phyloP scores from a whole-genome alignment of 768 basidiomycete genomes.

The Termitomyces sp. region DNA sequence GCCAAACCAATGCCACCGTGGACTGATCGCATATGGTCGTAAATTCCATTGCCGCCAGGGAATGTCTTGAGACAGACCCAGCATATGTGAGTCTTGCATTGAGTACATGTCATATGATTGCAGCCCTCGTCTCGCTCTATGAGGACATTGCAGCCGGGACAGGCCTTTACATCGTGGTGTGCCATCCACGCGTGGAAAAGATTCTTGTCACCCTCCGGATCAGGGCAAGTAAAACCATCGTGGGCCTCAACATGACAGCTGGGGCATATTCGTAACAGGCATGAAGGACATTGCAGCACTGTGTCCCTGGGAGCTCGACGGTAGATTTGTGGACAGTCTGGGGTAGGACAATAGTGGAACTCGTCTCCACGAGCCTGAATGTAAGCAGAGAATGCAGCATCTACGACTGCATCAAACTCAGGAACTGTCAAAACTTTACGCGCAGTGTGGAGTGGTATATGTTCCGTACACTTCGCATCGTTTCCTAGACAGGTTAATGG shows the following conservation, averaged over 20 bases:
- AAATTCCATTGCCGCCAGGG: slow-evolving; percentile 63
- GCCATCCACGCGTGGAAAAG: slow-evolving; percentile 63
- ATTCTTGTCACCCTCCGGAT: slow-evolving; percentile 48
- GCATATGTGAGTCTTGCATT: slow-evolving; percentile 74
- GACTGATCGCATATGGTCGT: slow-evolving; percentile 64
- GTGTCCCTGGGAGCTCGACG: slow-evolving; percentile 45
- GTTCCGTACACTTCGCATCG: slow-evolving; percentile 50
- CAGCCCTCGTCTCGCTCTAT: slow-evolving; percentile 77
- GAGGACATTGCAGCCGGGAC: slow-evolving; percentile 63
- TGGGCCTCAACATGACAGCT: slow-evolving; percentile 53
- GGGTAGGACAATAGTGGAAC: slow-evolving; percentile 73
- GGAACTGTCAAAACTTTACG: slow-evolving; percentile 41
- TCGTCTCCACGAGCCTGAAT: slow-evolving; percentile 55
- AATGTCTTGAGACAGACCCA: slow-evolving; percentile 79
- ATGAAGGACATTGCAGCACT: slow-evolving; percentile 65
- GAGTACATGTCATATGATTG: slow-evolving; percentile 77
- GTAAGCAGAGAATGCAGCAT: slow-evolving; percentile 58
- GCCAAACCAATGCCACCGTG: slow-evolving; percentile 62
- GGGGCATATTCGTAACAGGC: slow-evolving; percentile 65
- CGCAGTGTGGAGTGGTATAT: slow-evolving; percentile 51
- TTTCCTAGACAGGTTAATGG: slow-evolving; percentile 71
- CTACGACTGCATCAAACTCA: slow-evolving; percentile 51
- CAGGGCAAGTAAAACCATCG: slow-evolving; percentile 61
- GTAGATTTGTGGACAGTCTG: slow-evolving; percentile 75
- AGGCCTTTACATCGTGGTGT: slow-evolving; percentile 63